Conservation (phyloP, 139 green algal genomes). For the Chlorella vulgaris region DNA sequence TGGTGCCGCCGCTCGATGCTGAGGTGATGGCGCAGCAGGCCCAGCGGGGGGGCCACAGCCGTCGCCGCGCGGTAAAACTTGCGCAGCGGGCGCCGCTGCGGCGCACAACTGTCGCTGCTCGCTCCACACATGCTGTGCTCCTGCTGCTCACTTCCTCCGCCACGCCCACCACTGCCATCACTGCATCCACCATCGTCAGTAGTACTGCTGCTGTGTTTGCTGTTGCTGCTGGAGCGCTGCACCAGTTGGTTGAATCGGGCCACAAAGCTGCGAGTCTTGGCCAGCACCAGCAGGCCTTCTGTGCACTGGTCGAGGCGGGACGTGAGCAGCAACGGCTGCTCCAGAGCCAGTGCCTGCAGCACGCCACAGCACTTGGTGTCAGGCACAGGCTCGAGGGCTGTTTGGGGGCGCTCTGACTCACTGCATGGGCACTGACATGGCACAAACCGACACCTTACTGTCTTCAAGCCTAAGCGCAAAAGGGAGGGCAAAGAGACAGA, state of each 20-base stretch:
- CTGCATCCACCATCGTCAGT: not conserved
- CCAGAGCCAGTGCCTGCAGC: conserved; percentile 45
- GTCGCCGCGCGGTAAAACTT: conserved; percentile 53
- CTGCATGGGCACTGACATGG: too few relatives aligned
- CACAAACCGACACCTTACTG: too few relatives aligned
- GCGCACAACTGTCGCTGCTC: not conserved
- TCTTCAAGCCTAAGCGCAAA: too few relatives aligned
- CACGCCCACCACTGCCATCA: not conserved
- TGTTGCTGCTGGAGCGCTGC: not conserved
- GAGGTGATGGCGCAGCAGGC: conserved; percentile 58
- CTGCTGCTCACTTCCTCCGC: not conserved
- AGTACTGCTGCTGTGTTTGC: not conserved
- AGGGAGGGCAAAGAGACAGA: too few relatives aligned
- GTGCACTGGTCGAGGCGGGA: conserved; percentile 81
- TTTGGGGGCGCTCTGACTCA: not conserved
- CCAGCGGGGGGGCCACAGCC: conserved; percentile 14
- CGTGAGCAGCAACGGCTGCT: conserved; percentile 50
- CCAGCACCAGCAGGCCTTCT: conserved; percentile 78
- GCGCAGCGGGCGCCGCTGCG: not conserved
- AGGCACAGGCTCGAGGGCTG: not conserved
- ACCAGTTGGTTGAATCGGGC: conserved; percentile 52
- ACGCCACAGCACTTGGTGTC: not conserved
- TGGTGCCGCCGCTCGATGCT: conserved; percentile 17
- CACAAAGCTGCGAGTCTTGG: conserved; percentile 56
- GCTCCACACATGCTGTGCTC: not conserved